phyloP scores from a whole-genome alignment of 1,284 basidiomycete genomes.

The Xanthoconium separans region DNA sequence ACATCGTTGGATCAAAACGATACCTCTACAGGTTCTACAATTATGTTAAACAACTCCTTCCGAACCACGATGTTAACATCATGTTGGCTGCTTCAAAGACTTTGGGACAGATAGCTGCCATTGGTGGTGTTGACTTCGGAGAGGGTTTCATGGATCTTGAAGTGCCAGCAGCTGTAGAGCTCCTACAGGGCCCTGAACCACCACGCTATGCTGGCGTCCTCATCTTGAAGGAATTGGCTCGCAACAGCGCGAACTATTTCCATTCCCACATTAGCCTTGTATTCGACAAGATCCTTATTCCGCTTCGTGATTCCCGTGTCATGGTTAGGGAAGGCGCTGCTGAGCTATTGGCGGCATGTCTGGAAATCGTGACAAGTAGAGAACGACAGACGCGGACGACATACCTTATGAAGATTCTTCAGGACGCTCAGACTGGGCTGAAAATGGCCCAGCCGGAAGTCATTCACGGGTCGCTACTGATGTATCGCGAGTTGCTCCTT shows the following conservation, averaged over 20 bases:
- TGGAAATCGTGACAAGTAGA: conserved; percentile 79
- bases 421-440: conserved; percentile 87
- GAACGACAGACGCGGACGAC: conserved; percentile 68
- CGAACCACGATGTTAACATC: conserved; percentile 81
- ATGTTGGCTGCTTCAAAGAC: conserved; percentile 89
- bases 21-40: conserved; percentile 88
- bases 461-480: conserved; percentile 92
- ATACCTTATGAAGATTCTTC: conserved; percentile 77
- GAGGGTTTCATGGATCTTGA: conserved; percentile 87
- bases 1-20: conserved; percentile 71
- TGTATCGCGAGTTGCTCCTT: conserved; percentile 88
- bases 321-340: conserved; percentile 90
- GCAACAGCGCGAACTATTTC: conserved; percentile 83
- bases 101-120: conserved; percentile 77
- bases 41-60: conserved; percentile 85
- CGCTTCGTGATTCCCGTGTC: conserved; percentile 80
- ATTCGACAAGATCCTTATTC: conserved; percentile 88
- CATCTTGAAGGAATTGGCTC: conserved; percentile 88
- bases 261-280: conserved; percentile 84
- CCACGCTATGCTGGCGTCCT: conserved; percentile 84
- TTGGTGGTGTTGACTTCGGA: conserved; percentile 79
- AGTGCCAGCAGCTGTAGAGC: conserved; percentile 77
- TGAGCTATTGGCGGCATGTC: conserved; percentile 84
- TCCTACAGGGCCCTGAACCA: conserved; percentile 74
- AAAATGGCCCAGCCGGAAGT: conserved; percentile 81